A percentile compares a stretch with the other conserved stretches of the same genome.
Evolutionary conservation across 257 asterid species (phyloP).

Genomic region (Rehmannia glutinosa): DNA sequence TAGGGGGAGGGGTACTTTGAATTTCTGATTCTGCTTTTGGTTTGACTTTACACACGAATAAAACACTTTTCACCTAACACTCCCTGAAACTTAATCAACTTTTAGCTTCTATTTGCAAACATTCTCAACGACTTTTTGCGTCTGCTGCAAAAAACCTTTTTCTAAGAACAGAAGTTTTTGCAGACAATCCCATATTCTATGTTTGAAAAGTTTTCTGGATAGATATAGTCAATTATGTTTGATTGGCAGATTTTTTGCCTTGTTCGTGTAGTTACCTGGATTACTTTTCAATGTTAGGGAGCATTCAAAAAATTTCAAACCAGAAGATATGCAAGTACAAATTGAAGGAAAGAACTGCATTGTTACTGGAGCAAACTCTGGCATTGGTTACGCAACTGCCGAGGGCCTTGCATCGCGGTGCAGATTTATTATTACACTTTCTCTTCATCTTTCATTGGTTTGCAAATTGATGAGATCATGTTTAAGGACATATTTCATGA

Average conservation of each 20-base stretch:
- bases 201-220: no score
- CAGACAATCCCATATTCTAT: no score
- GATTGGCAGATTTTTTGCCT: not conserved
- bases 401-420: conserved; percentile 93
- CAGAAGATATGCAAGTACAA: conserved; percentile 66
- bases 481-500: not conserved
- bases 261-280: conserved; percentile 1
- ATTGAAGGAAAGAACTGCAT: conserved; percentile 84
- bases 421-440: not conserved
- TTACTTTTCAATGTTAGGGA: conserved; percentile 42
- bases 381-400: conserved; percentile 86
- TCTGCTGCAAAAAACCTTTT: no score
- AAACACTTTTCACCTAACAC: no score
- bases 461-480: not conserved
- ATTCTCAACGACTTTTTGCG: no score
- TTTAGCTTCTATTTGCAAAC: no score
- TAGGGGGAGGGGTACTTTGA: no score
- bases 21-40: no score
- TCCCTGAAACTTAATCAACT: no score
- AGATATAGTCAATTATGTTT: not conserved
- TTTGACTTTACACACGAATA: no score
- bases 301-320: conserved; percentile 63
- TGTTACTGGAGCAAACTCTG: conserved; percentile 95
- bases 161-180: no score
- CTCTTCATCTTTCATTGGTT: not conserved